Conservation (phyloP, 2,329 filamentous ascomycete genomes). For the Biscogniauxia mediterranea region DNA sequence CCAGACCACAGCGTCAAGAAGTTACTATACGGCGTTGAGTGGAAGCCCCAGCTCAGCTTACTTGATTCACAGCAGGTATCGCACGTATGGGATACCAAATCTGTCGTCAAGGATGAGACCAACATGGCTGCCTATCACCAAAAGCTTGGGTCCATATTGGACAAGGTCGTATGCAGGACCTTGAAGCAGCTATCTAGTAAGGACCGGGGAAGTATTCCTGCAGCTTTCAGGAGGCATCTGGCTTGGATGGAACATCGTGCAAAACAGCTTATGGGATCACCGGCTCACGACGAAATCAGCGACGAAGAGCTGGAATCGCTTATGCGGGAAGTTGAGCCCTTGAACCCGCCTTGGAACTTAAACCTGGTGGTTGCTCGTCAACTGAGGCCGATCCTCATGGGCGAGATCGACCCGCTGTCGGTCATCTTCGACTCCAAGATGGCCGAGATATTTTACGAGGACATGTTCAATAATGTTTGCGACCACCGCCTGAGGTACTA, state of each 20-base stretch:
- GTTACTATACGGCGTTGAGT: conserved; percentile 35
- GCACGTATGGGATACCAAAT: conserved; percentile 21
- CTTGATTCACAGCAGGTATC: conserved; percentile 30
- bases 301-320: conserved; percentile 27
- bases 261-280: conserved; percentile 13
- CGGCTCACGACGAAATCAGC: conserved; percentile 18
- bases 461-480: conserved; percentile 31
- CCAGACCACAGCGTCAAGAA: conserved; percentile 20
- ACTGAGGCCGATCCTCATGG: conserved; percentile 32
- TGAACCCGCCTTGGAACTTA: conserved; percentile 33
- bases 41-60: conserved; percentile 40
- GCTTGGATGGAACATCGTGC: conserved; percentile 34
- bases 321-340: conserved; percentile 26
- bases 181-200: conserved; percentile 17
- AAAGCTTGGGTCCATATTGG: conserved; percentile 21
- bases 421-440: conserved; percentile 37
- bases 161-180: conserved; percentile 18
- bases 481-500: conserved; percentile 19
- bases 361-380: conserved; percentile 31
- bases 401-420: conserved; percentile 34
- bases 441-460: conserved; percentile 35
- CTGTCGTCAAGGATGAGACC: conserved; percentile 23
- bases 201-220: conserved; percentile 18
- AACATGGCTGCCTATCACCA: conserved; percentile 16
- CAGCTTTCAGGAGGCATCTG: conserved; percentile 26